Conservation (phyloP, 192 early-diverging fungal genomes). For the Coemansia sp. region DNA sequence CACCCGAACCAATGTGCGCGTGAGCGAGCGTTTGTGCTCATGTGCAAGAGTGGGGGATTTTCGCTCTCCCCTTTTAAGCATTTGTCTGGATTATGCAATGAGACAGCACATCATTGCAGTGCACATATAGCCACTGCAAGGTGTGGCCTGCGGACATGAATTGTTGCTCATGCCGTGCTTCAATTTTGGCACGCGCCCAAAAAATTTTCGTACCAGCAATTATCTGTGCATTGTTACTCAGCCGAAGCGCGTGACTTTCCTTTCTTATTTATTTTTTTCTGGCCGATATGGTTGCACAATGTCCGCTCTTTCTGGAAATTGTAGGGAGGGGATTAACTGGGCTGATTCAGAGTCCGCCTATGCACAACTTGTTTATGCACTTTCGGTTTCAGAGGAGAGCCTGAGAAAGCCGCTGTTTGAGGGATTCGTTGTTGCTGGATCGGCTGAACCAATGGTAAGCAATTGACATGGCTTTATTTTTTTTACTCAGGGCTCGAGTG, state of each 20-base stretch:
- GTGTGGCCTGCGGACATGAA: neutral
- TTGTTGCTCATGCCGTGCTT: neutral
- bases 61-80: neutral
- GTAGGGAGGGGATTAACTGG: constrained; percentile 30
- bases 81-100: constrained; percentile 9
- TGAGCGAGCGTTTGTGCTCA: neutral
- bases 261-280: neutral
- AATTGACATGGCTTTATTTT: neutral
- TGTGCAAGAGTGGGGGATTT: neutral
- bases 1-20: neutral
- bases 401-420: constrained; percentile 45
- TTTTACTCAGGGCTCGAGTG: neutral
- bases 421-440: constrained; percentile 48
- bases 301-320: constrained; percentile 1
- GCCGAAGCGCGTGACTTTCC: neutral
- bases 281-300: neutral
- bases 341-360: constrained; percentile 36
- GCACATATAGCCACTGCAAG: constrained; percentile 6
- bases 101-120: neutral
- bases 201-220: neutral
- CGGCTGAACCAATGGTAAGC: constrained; percentile 53
- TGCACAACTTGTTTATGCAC: constrained; percentile 34
- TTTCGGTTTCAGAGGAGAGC: constrained; percentile 29
- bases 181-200: constrained; percentile 6
- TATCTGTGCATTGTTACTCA: constrained; percentile 3